A percentile compares a stretch with the other conserved stretches of the same genome.
Evolutionary conservation across 139 green algal genomes (phyloP).

Genomic region (Dunaliella primolecta): DNA sequence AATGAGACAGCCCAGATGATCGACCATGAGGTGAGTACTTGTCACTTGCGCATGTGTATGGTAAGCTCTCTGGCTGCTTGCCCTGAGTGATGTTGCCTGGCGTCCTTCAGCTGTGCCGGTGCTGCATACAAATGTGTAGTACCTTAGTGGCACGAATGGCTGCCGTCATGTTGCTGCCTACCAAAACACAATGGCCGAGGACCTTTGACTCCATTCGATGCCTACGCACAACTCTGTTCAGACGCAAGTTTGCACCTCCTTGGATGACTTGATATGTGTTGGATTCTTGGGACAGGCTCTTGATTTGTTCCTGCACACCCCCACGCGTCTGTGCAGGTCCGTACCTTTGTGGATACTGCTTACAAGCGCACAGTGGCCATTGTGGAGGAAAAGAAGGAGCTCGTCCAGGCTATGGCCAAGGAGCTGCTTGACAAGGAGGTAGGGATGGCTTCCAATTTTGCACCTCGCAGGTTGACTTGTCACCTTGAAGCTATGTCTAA

Average conservation of each 20-base stretch:
- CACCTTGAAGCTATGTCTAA: no score
- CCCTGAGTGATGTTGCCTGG: neutral
- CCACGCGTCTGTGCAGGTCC: conserved; percentile 58
- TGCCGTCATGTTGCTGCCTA: no score
- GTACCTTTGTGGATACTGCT: conserved; percentile 72
- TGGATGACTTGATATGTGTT: no score
- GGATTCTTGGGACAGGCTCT: neutral
- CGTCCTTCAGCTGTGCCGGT: no score
- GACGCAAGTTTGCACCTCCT: no score
- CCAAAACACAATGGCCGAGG: no score
- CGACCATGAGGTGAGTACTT: conserved; percentile 83
- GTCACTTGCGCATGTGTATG: neutral
- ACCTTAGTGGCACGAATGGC: no score
- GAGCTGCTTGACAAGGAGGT: conserved; percentile 58
- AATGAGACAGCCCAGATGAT: conserved; percentile 93
- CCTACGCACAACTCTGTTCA: no score
- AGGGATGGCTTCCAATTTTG: conserved; percentile 1
- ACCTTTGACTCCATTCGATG: no score
- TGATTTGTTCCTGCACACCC: neutral
- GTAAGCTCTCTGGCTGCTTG: no score
- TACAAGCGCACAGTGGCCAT: conserved; percentile 87
- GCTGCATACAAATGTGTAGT: no score
- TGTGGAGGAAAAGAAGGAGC: conserved; percentile 74
- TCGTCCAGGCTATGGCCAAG: conserved; percentile 80
- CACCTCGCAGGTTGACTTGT: neutral